These are phyloP conservation scores for Kurtzmaniella fragi DNA, from an alignment of 805 yeast species.

Conservation along the genomic window DNA sequence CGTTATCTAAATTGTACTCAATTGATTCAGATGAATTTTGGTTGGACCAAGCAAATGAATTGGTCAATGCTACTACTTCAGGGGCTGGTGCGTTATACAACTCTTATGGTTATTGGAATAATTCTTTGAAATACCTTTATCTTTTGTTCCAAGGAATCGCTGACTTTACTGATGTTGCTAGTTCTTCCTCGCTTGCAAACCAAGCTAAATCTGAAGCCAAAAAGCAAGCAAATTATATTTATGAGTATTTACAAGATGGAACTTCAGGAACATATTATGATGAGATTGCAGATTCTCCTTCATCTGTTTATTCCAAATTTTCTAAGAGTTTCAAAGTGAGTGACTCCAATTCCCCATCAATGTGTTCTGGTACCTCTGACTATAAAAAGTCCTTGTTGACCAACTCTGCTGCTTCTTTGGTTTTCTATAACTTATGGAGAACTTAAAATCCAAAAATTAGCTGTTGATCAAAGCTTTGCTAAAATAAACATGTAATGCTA, in stretches of 20 bases:
- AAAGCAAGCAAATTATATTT: slow-evolving; percentile 6
- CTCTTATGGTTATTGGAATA: slow-evolving; percentile 19
- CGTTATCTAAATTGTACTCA: slow-evolving; percentile 14
- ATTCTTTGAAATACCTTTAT: slow-evolving; percentile 16
- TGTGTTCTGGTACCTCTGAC: slow-evolving; percentile 6
- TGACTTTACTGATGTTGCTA: slow-evolving; percentile 12
- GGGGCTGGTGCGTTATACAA: slow-evolving; percentile 14
- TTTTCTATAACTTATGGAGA: slow-evolving; percentile 12
- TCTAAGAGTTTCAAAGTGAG: not conserved
- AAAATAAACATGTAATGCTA: no score
- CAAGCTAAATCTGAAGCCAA: slow-evolving; percentile 3
- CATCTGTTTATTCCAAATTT: slow-evolving; percentile 6
- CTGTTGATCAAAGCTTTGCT: no score
- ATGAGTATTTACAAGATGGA: slow-evolving; percentile 9
- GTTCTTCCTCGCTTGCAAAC: not conserved
- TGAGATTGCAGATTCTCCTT: slow-evolving; percentile 3
- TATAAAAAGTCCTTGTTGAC: slow-evolving; percentile 11
- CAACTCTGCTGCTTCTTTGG: slow-evolving; percentile 16
- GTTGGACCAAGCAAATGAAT: slow-evolving; percentile 11
- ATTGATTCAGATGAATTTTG: slow-evolving; percentile 11
- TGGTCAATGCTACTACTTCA: slow-evolving; percentile 14
- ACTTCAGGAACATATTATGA: slow-evolving; percentile 9
- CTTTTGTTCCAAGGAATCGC: slow-evolving; percentile 18
- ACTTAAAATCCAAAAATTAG: not conserved
- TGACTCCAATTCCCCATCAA: slow-evolving; percentile 2